Percentiles rank a stretch among this genome's conserved stretches.
Evolutionary conservation across 177 flowering plant species (phyloP).

Genomic region (Telopea speciosissima): DNA sequence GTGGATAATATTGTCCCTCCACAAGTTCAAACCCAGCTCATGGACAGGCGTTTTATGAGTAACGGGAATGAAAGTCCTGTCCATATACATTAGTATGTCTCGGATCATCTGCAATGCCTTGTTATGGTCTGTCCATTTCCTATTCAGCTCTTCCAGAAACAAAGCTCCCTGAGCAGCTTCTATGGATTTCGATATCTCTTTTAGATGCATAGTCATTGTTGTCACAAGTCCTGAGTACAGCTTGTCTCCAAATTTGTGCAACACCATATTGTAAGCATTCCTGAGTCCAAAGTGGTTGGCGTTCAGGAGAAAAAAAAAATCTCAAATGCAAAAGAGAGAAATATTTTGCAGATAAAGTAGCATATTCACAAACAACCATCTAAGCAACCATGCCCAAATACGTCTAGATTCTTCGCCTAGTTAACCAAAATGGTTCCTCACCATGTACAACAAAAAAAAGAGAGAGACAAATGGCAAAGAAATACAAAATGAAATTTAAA

Average conservation of each 20-base stretch:
- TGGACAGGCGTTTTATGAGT: constrained; percentile 75
- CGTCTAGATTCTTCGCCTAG: background rate
- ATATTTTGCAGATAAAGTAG: background rate
- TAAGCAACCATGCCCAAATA: background rate
- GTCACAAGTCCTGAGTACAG: constrained; percentile 76
- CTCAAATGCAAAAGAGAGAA: background rate
- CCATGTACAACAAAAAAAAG: no score
- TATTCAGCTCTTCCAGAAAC: constrained; percentile 77
- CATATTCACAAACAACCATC: background rate
- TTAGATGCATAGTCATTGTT: constrained; percentile 75
- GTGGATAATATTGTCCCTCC: constrained; percentile 78
- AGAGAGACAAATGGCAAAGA: no score
- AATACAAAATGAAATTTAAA: no score
- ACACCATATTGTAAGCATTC: constrained; percentile 92
- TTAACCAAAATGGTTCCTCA: background rate
- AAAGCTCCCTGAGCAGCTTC: constrained; percentile 74
- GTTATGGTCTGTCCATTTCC: constrained; percentile 82
- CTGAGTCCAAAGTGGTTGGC: constrained; percentile 29
- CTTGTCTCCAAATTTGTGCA: constrained; percentile 88
- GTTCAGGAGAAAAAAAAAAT: constrained; percentile 8
- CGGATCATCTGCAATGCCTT: constrained; percentile 87
- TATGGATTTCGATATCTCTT: constrained; percentile 61
- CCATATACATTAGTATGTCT: constrained; percentile 95
- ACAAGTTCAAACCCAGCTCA: constrained; percentile 80
- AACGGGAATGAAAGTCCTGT: constrained; percentile 76